Evolutionary conservation across 306 rosid species (phyloP).

Genomic region (Cucumis cinereus): DNA sequence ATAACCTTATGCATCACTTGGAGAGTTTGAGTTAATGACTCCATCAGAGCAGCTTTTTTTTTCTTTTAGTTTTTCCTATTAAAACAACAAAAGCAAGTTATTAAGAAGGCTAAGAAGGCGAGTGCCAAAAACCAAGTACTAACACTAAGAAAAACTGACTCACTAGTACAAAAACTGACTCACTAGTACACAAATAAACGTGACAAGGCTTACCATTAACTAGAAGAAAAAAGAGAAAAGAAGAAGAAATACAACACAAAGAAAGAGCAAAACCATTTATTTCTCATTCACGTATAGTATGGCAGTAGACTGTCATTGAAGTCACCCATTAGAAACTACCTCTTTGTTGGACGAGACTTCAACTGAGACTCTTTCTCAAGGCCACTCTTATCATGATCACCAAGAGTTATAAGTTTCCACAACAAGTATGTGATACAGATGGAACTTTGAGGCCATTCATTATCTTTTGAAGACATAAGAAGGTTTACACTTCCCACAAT

Average conservation of each 20-base stretch:
- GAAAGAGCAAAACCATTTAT: background rate
- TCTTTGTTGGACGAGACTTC: constrained; percentile 76
- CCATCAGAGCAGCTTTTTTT: constrained; percentile 69
- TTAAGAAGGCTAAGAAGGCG: background rate
- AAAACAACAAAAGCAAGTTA: background rate
- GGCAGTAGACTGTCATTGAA: background rate
- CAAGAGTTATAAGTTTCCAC: constrained; percentile 17
- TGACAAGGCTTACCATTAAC: background rate
- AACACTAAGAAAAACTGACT: too few relatives aligned
- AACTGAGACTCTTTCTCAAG: constrained; percentile 92
- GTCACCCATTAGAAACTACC: constrained; percentile 33
- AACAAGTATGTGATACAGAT: background rate
- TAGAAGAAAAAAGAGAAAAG: background rate
- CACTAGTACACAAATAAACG: background rate
- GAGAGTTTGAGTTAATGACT: constrained; percentile 75
- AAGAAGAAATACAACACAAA: background rate
- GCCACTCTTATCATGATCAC: constrained; percentile 66
- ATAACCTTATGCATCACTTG: constrained; percentile 90
- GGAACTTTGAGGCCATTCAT: constrained; percentile 10
- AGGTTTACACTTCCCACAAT: constrained; percentile 91
- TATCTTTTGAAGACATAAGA: constrained; percentile 92
- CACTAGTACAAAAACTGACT: background rate
- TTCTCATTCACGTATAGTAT: background rate
- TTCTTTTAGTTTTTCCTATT: constrained; percentile 95
- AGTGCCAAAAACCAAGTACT: background rate